Evolutionary conservation across 768 basidiomycete species (phyloP), one percentile per base, ranked within the genome.

Genomic region (Boletus fagicola): DNA sequence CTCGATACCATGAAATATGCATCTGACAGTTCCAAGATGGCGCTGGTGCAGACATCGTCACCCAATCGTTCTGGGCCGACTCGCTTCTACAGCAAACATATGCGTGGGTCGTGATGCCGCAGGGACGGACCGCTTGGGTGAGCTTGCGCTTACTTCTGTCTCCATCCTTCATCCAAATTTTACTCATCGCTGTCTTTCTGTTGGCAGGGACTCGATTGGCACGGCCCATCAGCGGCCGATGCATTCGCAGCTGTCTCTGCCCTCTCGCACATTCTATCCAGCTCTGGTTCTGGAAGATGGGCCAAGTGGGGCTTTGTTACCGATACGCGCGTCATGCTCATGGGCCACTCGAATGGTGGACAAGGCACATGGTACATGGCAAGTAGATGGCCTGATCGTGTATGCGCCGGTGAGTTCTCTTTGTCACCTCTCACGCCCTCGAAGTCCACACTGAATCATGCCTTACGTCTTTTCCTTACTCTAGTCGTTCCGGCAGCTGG

Each of bases 291-390:
- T 5, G 58, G 49, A 56, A 57, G 58, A 31, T 82, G 81, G 82
- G 63, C 69, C 54, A 39, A 65, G 16, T 82, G 81, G 77, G 61
- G 57, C 18, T 76, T 82, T 43, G 58, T 65, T 33, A 15, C 63
- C 0, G 61, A 75, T 30, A 76, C 78, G 4, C 77, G 76, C 28
- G 82, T 84, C 9, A 74, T 88, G 18, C 65, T 94, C n/a, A 76
- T 94, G 35, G 94, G 94, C 0, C 94, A 97, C 68, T 95, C 93
- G 3, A 97, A 97, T 69, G 94, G 94, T 30, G 94, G 93, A 13
- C 94, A 97, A 71, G 94, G 94, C 0, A 78, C 87, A 2, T 94
- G 92, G 90, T 86, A 92, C 69, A 66, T 90, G n/a, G 84, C 88
- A 13, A 80, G 85, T 28, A 77, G 88, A 60, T 89, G 82, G 70